These are phyloP conservation scores for Euphorbia corollata DNA, from an alignment of 441 rosid genomes.

Conservation along the genomic window DNA sequence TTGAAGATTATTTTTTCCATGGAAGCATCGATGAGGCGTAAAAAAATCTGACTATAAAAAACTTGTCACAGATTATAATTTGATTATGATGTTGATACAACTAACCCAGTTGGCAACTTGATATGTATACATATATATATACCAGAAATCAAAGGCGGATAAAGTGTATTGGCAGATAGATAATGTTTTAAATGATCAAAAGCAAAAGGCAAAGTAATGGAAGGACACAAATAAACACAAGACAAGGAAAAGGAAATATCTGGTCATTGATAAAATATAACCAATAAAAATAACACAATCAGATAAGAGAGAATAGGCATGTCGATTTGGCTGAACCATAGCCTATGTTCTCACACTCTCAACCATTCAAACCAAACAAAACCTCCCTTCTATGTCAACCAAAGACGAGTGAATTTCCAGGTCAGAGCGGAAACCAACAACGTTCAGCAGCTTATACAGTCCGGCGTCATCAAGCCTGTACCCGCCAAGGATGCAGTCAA, in stretches of 20 bases:
- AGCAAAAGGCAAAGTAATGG: too few species aligned
- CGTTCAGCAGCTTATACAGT: conserved; percentile 47
- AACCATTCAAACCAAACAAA: conserved; percentile 19
- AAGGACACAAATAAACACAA: background rate
- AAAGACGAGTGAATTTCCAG: conserved; percentile 20
- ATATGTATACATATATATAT: too few species aligned
- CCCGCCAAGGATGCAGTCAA: conserved; percentile 49
- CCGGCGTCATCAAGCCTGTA: conserved; percentile 56
- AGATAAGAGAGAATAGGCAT: conserved; percentile 27
- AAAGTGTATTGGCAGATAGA: background rate
- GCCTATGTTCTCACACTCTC: conserved; percentile 18
- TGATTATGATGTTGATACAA: background rate
- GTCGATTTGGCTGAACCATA: conserved; percentile 34
- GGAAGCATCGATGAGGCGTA: background rate
- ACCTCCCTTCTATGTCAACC: conserved; percentile 14
- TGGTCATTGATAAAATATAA: background rate
- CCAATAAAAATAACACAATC: background rate
- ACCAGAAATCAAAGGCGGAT: background rate
- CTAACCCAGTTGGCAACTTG: background rate
- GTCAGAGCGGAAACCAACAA: conserved; percentile 22
- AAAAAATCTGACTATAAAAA: too few species aligned
- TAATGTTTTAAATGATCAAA: too few species aligned
- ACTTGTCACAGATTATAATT: too few species aligned
- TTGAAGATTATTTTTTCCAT: too few species aligned
- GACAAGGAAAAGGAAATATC: background rate